These are phyloP conservation scores for Zygoascus meyerae DNA, from an alignment of 1,139 yeast genomes.

Conservation along the genomic window DNA sequence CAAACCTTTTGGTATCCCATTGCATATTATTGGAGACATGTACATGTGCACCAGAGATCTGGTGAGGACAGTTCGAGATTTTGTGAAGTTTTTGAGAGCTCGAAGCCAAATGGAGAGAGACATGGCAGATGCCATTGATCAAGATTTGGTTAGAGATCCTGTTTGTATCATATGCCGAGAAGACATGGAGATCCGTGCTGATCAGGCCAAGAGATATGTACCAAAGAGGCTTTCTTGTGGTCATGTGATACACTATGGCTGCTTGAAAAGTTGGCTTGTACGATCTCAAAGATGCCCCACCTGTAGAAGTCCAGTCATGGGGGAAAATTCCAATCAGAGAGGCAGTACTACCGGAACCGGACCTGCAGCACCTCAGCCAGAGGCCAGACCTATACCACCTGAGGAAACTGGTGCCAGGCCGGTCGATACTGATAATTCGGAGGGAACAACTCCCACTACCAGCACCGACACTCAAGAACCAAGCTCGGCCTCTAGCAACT, in stretches of 20 bases:
- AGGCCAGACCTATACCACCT: background rate
- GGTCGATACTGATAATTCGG: background rate
- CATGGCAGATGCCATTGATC: conserved; percentile 50
- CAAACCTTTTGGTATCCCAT: conserved; percentile 50
- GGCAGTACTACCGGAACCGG: conserved; percentile 6
- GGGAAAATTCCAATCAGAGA: background rate
- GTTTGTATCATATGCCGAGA: conserved; percentile 83
- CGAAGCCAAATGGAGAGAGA: conserved; percentile 60
- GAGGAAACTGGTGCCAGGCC: background rate
- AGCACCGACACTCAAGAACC: background rate
- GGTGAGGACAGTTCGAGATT: conserved; percentile 46
- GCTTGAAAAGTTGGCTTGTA: conserved; percentile 90
- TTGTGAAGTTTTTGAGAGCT: conserved; percentile 54
- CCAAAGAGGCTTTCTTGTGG: conserved; percentile 81
- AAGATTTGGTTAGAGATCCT: conserved; percentile 57
- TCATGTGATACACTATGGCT: conserved; percentile 85
- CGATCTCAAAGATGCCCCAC: conserved; percentile 89
- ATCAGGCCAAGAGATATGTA: conserved; percentile 40
- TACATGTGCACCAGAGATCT: conserved; percentile 49
- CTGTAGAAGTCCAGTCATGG: conserved; percentile 67
- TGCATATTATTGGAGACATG: conserved; percentile 63
- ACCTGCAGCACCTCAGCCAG: conserved; percentile 1
- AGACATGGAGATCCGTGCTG: conserved; percentile 49
- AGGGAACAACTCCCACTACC: background rate
- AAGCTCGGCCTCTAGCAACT: conserved; percentile 2